Evolutionary conservation across 73 alveolate species (phyloP).

Genomic region (Tetrahymena elliotti): DNA sequence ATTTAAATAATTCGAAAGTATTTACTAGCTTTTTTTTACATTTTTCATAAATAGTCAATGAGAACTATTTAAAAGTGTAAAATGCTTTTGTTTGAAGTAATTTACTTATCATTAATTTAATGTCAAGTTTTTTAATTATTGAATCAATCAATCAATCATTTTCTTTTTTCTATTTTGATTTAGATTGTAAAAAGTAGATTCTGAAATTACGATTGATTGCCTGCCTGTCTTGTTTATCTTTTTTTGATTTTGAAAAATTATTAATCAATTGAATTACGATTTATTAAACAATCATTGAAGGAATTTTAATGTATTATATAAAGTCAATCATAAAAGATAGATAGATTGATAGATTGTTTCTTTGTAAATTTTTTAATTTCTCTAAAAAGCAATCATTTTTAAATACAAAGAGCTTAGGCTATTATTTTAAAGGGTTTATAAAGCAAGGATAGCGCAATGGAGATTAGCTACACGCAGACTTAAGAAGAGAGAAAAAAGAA

Average conservation of each 20-base stretch:
- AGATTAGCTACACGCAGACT: neutral
- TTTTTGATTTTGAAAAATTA: neutral
- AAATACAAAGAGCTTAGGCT: neutral
- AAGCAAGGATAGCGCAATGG: neutral
- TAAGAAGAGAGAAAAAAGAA: neutral
- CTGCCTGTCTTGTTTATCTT: no score
- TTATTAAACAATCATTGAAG: neutral
- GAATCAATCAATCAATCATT: neutral
- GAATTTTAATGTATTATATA: no score
- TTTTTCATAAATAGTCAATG: no score
- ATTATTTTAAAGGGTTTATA: neutral
- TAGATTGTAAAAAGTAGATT: neutral
- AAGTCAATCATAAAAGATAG: no score
- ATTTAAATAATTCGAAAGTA: no score
- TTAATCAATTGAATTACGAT: neutral
- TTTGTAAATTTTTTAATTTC: no score
- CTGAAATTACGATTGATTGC: neutral
- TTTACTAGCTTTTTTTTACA: no score
- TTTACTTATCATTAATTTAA: no score
- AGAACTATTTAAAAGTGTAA: no score
- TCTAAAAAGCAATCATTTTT: neutral
- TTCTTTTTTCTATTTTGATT: neutral
- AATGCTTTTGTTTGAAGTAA: no score
- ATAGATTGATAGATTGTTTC: neutral
- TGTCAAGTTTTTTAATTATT: no score